Evolutionary conservation across 768 basidiomycete species (phyloP).

Genomic region (Galerina sulciceps): DNA sequence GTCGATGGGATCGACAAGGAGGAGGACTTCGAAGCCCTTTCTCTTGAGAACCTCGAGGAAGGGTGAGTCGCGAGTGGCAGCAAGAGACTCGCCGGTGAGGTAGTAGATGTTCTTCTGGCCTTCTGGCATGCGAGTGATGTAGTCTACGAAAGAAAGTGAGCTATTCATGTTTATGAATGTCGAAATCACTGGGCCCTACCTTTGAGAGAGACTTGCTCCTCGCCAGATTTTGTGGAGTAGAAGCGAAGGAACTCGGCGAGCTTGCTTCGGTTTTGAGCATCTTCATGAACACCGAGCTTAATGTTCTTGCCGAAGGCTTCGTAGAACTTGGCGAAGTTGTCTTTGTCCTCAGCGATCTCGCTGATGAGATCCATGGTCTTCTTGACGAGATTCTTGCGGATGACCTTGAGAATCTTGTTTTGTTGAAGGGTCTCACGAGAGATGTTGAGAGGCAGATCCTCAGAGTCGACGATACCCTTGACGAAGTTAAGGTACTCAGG

Average conservation of each 20-base stretch:
- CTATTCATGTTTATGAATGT: background rate
- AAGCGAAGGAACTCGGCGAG: constrained; percentile 99
- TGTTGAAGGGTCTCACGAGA: constrained; percentile 99
- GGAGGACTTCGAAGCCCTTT: constrained; percentile 98
- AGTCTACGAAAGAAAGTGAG: constrained; percentile 58
- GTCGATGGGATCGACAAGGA: constrained; percentile 98
- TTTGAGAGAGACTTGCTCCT: constrained; percentile 93
- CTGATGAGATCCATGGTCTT: constrained; percentile 93
- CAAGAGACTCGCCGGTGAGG: constrained; percentile 97
- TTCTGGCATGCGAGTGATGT: constrained; percentile 99
- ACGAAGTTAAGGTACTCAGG: constrained; percentile 99
- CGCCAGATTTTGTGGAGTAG: constrained; percentile 91
- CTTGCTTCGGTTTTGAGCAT: constrained; percentile 98
- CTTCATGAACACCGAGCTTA: constrained; percentile 99
- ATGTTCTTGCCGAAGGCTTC: constrained; percentile 99
- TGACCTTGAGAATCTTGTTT: constrained; percentile 99
- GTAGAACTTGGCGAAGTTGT: constrained; percentile 97
- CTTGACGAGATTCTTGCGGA: constrained; percentile 99
- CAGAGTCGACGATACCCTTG: constrained; percentile 99
- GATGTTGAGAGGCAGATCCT: constrained; percentile 99
- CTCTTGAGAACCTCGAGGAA: constrained; percentile 99
- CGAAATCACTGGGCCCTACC: constrained; percentile 46
- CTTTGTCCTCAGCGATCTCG: constrained; percentile 99
- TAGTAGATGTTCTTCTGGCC: constrained; percentile 99
- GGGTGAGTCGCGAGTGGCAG: constrained; percentile 88